Evolutionary conservation across 352 stramenopile species (phyloP).

Genomic region (Pythium apleroticum): DNA sequence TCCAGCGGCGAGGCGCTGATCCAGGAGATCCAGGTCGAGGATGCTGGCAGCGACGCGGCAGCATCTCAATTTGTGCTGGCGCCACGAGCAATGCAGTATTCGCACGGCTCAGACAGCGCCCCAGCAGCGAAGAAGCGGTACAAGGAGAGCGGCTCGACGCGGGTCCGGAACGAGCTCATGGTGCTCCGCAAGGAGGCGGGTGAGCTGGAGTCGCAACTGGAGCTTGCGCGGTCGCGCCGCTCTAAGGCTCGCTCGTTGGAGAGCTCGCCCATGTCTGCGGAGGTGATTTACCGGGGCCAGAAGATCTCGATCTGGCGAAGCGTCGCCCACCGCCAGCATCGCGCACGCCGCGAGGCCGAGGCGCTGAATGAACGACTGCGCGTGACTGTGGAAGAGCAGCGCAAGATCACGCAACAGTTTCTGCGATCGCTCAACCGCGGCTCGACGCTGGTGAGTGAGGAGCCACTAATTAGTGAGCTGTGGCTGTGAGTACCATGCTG

Average conservation of each 20-base stretch:
- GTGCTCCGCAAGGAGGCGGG: not conserved
- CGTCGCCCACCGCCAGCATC: constrained; percentile 15
- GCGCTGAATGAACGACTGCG: constrained; percentile 9
- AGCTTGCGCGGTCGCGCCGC: not conserved
- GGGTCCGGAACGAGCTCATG: not conserved
- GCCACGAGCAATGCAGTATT: not conserved
- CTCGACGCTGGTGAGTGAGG: constrained; percentile 3
- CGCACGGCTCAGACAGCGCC: not conserved
- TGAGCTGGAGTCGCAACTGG: not conserved
- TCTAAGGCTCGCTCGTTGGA: not conserved
- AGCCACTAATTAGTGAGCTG: not conserved
- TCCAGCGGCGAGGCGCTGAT: not conserved
- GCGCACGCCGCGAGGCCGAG: constrained; percentile 1
- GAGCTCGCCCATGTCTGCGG: not conserved
- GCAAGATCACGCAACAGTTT: constrained; percentile 12
- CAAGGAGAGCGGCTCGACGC: constrained; percentile 12
- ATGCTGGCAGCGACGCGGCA: not conserved
- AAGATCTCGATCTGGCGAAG: constrained; percentile 14
- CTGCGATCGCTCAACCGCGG: constrained; percentile 9
- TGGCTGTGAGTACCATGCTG: not conserved
- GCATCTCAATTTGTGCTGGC: not conserved
- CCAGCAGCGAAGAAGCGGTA: not conserved
- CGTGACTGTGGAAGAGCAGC: constrained; percentile 2
- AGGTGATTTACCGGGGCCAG: not conserved
- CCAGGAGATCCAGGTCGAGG: not conserved